Evolutionary conservation across 2,329 filamentous ascomycete genomes (phyloP).

Genomic region (Triangularia verruculosa): DNA sequence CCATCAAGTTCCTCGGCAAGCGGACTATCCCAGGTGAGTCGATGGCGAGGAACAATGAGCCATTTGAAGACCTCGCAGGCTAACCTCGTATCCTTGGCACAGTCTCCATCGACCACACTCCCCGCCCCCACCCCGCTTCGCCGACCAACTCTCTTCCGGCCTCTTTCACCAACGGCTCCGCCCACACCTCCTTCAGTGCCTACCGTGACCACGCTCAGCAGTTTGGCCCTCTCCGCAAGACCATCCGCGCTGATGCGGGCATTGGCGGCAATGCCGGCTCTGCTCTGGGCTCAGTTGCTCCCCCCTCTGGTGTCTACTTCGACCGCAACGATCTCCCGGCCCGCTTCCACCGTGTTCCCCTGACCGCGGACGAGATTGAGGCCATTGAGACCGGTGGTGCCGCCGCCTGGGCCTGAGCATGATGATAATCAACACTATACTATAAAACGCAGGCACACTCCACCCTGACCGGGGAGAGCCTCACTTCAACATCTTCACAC

Average conservation of each 20-base stretch:
- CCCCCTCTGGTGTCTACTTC: constrained; percentile 74
- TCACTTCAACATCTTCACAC: not conserved
- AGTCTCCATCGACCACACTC: constrained; percentile 71
- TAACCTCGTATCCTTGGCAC: constrained; percentile 19
- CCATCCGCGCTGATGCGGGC: constrained; percentile 42
- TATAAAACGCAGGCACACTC: not conserved
- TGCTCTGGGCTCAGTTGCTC: constrained; percentile 68
- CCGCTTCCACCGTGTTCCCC: constrained; percentile 74
- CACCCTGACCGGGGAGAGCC: not conserved
- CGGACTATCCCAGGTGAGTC: constrained; percentile 56
- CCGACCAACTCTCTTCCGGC: constrained; percentile 62
- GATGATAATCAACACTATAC: not conserved
- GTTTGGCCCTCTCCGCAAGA: constrained; percentile 69
- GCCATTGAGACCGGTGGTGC: constrained; percentile 93
- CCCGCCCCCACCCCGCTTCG: constrained; percentile 69
- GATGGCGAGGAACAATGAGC: not conserved
- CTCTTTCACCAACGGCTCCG: constrained; percentile 43
- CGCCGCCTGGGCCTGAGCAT: constrained; percentile 46
- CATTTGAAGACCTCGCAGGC: constrained; percentile 23
- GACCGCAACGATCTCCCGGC: constrained; percentile 83
- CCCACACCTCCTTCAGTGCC: constrained; percentile 64
- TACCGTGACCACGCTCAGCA: constrained; percentile 78
- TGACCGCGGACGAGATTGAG: constrained; percentile 84
- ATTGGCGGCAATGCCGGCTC: constrained; percentile 64
- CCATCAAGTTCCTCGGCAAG: constrained; percentile 62